These are phyloP conservation scores for Leishmania amazonensis DNA, from an alignment of 208 protist genomes.

Conservation along the genomic window DNA sequence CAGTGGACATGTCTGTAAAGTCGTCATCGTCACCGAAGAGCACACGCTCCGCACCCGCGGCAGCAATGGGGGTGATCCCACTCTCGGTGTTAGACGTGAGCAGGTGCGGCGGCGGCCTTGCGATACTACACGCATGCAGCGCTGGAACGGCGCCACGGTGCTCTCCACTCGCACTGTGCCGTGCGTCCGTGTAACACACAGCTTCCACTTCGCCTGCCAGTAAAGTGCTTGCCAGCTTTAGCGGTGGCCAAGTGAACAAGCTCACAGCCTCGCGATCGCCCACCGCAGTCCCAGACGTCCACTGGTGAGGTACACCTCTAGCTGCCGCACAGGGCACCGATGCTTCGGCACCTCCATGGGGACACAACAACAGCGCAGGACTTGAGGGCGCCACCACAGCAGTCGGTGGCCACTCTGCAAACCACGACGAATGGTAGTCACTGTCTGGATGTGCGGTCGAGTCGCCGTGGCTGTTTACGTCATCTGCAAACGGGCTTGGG, in stretches of 20 bases:
- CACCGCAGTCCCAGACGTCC: too few relatives aligned
- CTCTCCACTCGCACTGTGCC: neutral
- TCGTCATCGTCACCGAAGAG: slow-evolving; percentile 21
- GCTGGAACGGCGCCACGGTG: neutral
- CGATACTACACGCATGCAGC: neutral
- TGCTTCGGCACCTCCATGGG: neutral
- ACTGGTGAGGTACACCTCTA: neutral
- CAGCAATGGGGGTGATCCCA: neutral
- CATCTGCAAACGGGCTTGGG: neutral
- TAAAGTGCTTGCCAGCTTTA: neutral
- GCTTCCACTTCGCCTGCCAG: neutral
- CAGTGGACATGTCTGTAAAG: neutral
- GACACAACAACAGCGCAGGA: neutral
- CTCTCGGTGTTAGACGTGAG: neutral
- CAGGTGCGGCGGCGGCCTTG: neutral
- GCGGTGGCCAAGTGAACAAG: neutral
- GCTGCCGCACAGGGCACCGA: neutral
- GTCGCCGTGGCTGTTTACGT: neutral
- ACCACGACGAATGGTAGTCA: neutral
- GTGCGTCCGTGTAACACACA: neutral
- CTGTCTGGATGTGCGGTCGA: neutral
- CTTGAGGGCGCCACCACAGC: neutral
- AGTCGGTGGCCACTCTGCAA: slow-evolving; percentile 2
- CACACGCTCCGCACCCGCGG: slow-evolving; percentile 17
- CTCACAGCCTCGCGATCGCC: neutral